Conservation (phyloP, 129 eudicot species). For the Sambucus nigra region DNA sequence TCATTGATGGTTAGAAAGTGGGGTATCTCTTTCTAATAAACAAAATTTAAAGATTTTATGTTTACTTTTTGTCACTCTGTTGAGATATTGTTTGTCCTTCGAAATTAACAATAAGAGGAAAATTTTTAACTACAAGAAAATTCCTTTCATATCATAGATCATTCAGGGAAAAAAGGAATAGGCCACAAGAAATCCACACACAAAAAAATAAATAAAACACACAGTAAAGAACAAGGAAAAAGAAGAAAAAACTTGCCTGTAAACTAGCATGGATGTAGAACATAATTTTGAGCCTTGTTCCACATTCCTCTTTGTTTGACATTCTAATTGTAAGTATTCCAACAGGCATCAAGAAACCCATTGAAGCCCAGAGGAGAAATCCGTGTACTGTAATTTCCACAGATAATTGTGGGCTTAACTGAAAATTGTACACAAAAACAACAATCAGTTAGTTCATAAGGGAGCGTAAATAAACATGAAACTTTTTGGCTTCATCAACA, state of each 20-base stretch:
- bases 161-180: no score
- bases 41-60: conserved; percentile 9
- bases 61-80: not conserved
- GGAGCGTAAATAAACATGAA: not conserved
- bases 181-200: no score
- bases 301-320: conserved; percentile 45
- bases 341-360: conserved; percentile 80
- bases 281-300: conserved; percentile 41
- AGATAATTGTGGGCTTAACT: conserved; percentile 23
- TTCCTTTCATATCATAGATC: no score
- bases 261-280: conserved; percentile 54
- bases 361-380: conserved; percentile 78
- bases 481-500: not conserved
- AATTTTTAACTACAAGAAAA: no score
- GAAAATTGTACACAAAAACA: not conserved
- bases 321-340: conserved; percentile 59
- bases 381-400: conserved; percentile 54
- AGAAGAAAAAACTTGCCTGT: conserved; percentile 79
- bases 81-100: conserved; percentile 7
- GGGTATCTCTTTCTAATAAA: conserved; percentile 21
- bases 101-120: no score
- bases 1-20: conserved; percentile 27
- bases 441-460: not conserved
- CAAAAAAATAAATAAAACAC: conserved; percentile 1
- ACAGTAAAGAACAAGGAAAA: not conserved